Base-by-base conservation (phyloP, 495 filamentous ascomycete species). In the Ascodesmis nigricans region DNA sequence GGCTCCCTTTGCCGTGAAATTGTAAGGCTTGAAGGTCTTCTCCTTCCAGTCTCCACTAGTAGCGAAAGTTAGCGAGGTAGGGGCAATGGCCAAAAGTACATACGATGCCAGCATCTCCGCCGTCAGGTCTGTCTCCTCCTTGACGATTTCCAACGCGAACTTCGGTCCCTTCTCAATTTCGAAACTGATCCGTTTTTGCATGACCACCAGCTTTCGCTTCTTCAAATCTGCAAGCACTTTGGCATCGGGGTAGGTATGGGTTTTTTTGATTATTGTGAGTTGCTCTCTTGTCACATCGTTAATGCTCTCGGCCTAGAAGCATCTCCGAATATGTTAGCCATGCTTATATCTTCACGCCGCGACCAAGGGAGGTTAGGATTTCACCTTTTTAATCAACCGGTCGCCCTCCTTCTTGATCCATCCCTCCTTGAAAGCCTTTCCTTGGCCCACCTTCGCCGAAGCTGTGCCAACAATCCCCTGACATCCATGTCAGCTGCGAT, bases 111-210 rank as follows among this genome's bases (percentile, higher is more conserved):
- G 60, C 81, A 97, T 91, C 40, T 97, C 87, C 24, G 72, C 72
- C 3, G 83, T 95, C 48, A 97, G 57, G 52, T 97, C 87, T 22
- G 87, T 93, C 56, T 90, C 80, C 61, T 93, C 87, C 55, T 81
- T 83, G 22, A 75, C 67, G 32, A 95, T 71, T 53, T 91, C 71
- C 9, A 66, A 61, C 35, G 78, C 75, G 41, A 75, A 97, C 54
- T 90, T 91, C 30, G 73, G 58, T 0, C 87, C 83, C 60, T 91
- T 93, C 38, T 58, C 58, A 36, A 90, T 69, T 46, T 63, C 71
- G 65, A 78, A 93, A 47, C 59, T 73, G 44, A 84, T 75, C n/a
- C 78, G 68, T 59, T 91, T 93, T 44, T 74, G 66, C 47, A 78
- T 59, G 36, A 58, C 66, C 37, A 92, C 58, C 25, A 97, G 64